Percentiles rank a stretch among this genome's conserved stretches.
Evolutionary conservation across 805 yeast genomes (phyloP).

Genomic region (Candida tammaniensis): DNA sequence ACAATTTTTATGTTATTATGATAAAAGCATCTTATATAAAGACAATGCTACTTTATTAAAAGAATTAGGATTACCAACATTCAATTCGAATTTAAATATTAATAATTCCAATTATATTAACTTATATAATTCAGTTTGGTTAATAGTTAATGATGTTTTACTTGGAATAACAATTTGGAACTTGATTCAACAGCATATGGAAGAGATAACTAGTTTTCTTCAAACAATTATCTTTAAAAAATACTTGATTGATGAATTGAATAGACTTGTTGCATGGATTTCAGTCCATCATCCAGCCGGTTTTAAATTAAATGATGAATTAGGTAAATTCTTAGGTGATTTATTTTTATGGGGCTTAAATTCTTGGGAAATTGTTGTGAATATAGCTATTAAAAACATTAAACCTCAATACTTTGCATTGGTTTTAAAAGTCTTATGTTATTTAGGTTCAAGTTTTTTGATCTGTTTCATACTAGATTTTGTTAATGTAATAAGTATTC

Average conservation of each 20-base stretch:
- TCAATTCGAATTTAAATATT: constrained; percentile 35
- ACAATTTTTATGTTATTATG: constrained; percentile 64
- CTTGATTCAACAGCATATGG: constrained; percentile 35
- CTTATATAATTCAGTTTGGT: constrained; percentile 86
- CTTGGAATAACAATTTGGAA: constrained; percentile 63
- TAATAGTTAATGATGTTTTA: constrained; percentile 76
- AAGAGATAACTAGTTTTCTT: constrained; percentile 20
- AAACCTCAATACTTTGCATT: neutral
- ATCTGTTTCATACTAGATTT: constrained; percentile 67
- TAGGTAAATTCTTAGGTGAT: constrained; percentile 84
- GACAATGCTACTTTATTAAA: constrained; percentile 41
- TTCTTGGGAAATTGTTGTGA: constrained; percentile 47
- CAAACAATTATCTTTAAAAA: constrained; percentile 31
- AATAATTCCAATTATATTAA: constrained; percentile 60
- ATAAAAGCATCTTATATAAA: constrained; percentile 36
- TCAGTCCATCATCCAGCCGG: constrained; percentile 87
- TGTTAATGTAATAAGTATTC: constrained; percentile 60
- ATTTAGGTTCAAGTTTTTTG: constrained; percentile 64
- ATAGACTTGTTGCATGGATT: constrained; percentile 61
- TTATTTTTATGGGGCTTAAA: constrained; percentile 80
- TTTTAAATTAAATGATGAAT: constrained; percentile 81
- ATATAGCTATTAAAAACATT: constrained; percentile 1
- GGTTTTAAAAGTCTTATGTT: constrained; percentile 21
- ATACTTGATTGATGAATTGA: constrained; percentile 45
- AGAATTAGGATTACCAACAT: constrained; percentile 34